Evolutionary conservation across 139 green algal genomes (phyloP).

Genomic region (Coelastrella sp.): DNA sequence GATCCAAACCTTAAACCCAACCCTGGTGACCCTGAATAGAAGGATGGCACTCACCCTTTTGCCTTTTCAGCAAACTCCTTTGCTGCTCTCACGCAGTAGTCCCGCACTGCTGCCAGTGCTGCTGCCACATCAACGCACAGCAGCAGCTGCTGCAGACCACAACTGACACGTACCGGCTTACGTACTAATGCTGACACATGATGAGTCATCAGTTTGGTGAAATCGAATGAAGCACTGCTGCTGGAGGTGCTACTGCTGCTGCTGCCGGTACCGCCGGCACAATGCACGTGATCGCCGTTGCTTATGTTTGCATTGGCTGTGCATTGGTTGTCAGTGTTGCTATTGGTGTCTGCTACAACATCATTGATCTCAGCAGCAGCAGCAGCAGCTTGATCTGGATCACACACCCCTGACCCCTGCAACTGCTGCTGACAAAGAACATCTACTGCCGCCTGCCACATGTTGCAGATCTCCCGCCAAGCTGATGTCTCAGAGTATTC

Average conservation of each 20-base stretch:
- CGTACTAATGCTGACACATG: constrained; percentile 65
- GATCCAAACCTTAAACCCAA: neutral
- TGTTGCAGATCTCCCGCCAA: neutral
- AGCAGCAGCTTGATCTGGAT: neutral
- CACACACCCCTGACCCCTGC: neutral
- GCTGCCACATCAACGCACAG: constrained; percentile 71
- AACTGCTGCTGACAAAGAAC: neutral
- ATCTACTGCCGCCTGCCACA: constrained; percentile 35
- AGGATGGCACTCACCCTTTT: constrained; percentile 40
- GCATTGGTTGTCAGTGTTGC: neutral
- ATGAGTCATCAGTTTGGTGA: constrained; percentile 63
- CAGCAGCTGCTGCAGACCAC: constrained; percentile 50
- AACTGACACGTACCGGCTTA: constrained; percentile 77
- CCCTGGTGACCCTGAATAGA: neutral
- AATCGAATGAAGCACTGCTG: neutral
- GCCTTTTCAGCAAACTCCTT: constrained; percentile 68
- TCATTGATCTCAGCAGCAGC: neutral
- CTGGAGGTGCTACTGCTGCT: neutral
- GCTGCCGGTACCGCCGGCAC: neutral
- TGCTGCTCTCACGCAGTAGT: constrained; percentile 74
- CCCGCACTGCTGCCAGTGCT: constrained; percentile 64
- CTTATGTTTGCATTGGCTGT: neutral
- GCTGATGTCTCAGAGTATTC: neutral
- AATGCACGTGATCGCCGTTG: too few relatives aligned
- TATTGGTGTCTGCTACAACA: neutral